Percentiles rank a stretch among this genome's conserved stretches.
Evolutionary conservation across 108 stramenopile species (phyloP).

Genomic region (Nannochloropsis gaditana): DNA sequence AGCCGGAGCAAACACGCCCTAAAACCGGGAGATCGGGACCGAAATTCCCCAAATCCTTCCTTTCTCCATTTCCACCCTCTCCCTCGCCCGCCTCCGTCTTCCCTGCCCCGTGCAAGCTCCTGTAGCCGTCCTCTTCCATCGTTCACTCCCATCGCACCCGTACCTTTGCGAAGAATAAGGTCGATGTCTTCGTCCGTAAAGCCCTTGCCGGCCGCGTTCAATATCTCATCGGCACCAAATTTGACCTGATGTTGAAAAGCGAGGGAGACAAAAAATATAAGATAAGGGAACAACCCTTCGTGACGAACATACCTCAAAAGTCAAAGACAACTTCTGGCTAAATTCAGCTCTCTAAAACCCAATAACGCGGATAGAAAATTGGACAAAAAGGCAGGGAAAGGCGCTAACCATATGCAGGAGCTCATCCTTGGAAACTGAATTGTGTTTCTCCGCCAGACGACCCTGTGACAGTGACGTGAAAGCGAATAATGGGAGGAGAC

Average conservation of each 20-base stretch:
- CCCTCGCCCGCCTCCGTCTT: neutral
- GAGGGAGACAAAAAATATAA: neutral
- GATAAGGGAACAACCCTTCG: neutral
- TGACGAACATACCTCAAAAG: neutral
- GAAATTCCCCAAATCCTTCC: no score
- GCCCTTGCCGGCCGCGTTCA: slow-evolving; percentile 53
- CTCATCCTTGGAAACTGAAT: slow-evolving; percentile 73
- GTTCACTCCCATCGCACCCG: slow-evolving; percentile 68
- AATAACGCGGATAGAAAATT: neutral
- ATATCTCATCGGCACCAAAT: slow-evolving; percentile 93
- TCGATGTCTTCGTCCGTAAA: slow-evolving; percentile 96
- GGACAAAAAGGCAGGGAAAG: neutral
- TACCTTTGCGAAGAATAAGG: slow-evolving; percentile 79
- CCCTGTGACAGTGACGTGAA: slow-evolving; percentile 21
- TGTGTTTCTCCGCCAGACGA: slow-evolving; percentile 43
- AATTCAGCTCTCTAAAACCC: neutral
- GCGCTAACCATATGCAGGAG: slow-evolving; percentile 97
- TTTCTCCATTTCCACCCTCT: neutral
- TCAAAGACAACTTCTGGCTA: neutral
- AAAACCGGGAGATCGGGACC: neutral
- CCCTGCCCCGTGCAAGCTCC: neutral
- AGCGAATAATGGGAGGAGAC: neutral
- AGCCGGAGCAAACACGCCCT: neutral
- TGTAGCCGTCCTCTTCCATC: slow-evolving; percentile 57
- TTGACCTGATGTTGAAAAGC: slow-evolving; percentile 56